Base-by-base conservation (phyloP, 1,284 basidiomycete genomes). In the Athelia sp. region DNA sequence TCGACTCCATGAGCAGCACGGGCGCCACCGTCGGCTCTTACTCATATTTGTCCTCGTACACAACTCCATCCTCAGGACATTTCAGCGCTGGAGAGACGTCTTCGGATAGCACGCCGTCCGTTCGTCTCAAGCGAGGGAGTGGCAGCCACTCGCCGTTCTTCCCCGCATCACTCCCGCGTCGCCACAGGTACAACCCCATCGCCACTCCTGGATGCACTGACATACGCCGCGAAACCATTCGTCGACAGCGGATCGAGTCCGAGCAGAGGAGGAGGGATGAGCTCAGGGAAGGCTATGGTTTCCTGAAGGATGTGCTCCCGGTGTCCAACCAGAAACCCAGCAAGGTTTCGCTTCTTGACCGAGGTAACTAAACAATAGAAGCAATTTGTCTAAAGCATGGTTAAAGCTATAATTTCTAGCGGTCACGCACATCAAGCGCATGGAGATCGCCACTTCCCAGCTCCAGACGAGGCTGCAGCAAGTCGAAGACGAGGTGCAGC, bases 231-330 rank as follows among this genome's bases (percentile, higher is more conserved):
- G 88, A 91, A 72, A 88, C 87, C 52, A 88, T 91, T 58, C 86
- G 87, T 63, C 81, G 81, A 63, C 88, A 90, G 71, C 86, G 88
- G 68, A 91, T 90, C 70, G 86, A 89, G 74, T 90, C 87, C 22
- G 85, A 88, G 72, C 88, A 94, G 75, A 77, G 89, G 58, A 79
- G 90, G 59, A 82, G 90, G 45, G 88, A 93, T 60, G 90, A 93
- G 69, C 84, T 93, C 60, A 75, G 89, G 50, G 88, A 92, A 52
- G 90, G 90, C 51, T 94, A 93, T 70, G 79, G 84, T 60, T 78
- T 84, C 50, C 82, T 94, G 68, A 90, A 90, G 76, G 86, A 88
- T 57, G 84, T 82, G 48, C 81, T 94, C 54, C 91, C 91, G 21
- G 73, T 82, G 49, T 87, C 86, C 45, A 90, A 89, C 73, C 90